phyloP scores from a whole-genome alignment of 2,329 filamentous ascomycete genomes.

The Hymenoscyphus infarciens region DNA sequence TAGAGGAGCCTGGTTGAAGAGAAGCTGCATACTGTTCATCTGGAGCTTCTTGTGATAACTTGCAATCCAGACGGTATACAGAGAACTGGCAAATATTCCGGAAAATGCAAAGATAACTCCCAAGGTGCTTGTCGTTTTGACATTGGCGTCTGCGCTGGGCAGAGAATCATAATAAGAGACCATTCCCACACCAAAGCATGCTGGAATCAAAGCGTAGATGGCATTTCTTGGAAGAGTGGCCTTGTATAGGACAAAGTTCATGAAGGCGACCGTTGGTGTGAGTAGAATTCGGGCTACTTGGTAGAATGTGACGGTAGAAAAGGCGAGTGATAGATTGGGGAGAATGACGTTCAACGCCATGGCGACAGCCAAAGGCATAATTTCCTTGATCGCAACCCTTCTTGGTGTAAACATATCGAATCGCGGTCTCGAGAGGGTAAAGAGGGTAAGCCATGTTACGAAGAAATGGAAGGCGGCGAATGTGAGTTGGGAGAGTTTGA shows the following conservation, averaged over 20 bases:
- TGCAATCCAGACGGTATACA: slow-evolving; percentile 68
- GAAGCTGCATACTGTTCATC: slow-evolving; percentile 65
- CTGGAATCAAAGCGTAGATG: slow-evolving; percentile 50
- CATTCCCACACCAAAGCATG: slow-evolving; percentile 61
- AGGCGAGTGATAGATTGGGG: slow-evolving; percentile 64
- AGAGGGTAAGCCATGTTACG: slow-evolving; percentile 62
- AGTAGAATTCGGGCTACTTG: slow-evolving; percentile 65
- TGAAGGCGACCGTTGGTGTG: slow-evolving; percentile 60
- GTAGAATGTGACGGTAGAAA: slow-evolving; percentile 66
- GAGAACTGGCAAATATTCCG: slow-evolving; percentile 61
- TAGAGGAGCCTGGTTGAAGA: slow-evolving; percentile 65
- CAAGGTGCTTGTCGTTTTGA: slow-evolving; percentile 53
- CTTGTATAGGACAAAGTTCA: slow-evolving; percentile 61
- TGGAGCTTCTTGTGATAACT: slow-evolving; percentile 62
- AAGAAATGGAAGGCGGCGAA: slow-evolving; percentile 69
- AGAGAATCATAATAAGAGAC: slow-evolving; percentile 68
- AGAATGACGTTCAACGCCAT: slow-evolving; percentile 69
- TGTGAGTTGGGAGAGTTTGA: slow-evolving; percentile 59
- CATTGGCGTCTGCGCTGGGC: slow-evolving; percentile 42
- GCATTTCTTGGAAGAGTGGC: slow-evolving; percentile 53
- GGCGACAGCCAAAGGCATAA: slow-evolving; percentile 61
- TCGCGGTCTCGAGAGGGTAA: slow-evolving; percentile 53
- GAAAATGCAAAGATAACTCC: slow-evolving; percentile 62
- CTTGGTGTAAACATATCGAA: slow-evolving; percentile 58
- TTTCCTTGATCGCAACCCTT: slow-evolving; percentile 50